Evolutionary conservation across 202 grass and related monocot genomes (phyloP).

Genomic region (Sporobolus alterniflorus): DNA sequence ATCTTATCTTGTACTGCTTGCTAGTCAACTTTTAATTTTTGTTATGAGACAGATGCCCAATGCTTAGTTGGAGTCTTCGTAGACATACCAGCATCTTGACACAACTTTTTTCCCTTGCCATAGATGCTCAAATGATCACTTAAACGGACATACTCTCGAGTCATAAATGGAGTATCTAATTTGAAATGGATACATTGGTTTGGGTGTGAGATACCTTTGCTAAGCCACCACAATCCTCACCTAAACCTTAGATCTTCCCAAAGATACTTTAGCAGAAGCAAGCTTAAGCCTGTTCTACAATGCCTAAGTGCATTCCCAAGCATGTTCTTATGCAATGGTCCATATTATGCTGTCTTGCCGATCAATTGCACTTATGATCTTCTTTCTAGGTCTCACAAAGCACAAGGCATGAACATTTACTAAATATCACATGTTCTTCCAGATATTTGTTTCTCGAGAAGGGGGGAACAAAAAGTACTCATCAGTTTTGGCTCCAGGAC

Average conservation of each 20-base stretch:
- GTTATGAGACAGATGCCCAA: neutral
- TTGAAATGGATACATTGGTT: neutral
- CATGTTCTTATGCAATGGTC: neutral
- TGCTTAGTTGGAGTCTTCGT: neutral
- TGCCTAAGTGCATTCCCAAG: neutral
- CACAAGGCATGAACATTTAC: neutral
- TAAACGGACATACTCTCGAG: neutral
- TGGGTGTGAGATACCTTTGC: slow-evolving; percentile 14
- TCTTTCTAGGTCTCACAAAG: neutral
- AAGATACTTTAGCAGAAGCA: neutral
- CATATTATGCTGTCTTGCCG: neutral
- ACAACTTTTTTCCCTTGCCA: neutral
- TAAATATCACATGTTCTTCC: slow-evolving; percentile 23
- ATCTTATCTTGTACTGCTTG: slow-evolving; percentile 24
- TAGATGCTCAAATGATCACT: neutral
- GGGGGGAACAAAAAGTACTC: slow-evolving; percentile 92
- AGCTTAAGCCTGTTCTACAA: neutral
- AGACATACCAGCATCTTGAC: neutral
- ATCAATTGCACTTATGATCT: neutral
- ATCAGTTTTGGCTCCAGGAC: slow-evolving; percentile 93
- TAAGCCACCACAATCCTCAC: neutral
- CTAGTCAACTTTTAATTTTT: slow-evolving; percentile 11
- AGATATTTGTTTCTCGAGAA: slow-evolving; percentile 98
- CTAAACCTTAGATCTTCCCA: neutral
- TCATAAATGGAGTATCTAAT: neutral